Evolutionary conservation across 257 asterid species (phyloP).

Genomic region (Coffea canephora): DNA sequence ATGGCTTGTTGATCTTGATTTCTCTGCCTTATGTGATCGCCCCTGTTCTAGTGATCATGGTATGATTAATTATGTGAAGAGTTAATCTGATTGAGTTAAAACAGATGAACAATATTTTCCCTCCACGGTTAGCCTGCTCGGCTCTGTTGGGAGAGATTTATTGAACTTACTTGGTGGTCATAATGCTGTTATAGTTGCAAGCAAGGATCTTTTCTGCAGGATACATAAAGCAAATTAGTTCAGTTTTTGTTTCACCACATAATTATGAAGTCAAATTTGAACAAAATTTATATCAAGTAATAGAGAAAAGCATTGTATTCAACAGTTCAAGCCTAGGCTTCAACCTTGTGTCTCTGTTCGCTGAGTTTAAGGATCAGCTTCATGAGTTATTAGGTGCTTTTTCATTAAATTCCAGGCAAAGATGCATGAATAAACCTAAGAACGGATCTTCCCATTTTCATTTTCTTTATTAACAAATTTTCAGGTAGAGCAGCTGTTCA

Average conservation of each 20-base stretch:
- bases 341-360: background rate
- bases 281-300: background rate
- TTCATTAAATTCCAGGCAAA: background rate
- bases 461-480: background rate
- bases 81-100: background rate
- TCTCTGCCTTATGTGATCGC: background rate
- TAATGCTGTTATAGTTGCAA: background rate
- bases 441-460: background rate
- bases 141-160: background rate
- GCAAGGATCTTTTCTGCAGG: background rate
- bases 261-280: background rate
- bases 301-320: background rate
- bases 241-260: too few relatives aligned
- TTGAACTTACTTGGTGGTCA: background rate
- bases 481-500: constrained; percentile 72
- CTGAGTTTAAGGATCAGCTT: background rate
- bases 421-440: too few relatives aligned
- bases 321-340: background rate
- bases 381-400: background rate
- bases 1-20: background rate
- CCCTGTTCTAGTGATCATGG: background rate
- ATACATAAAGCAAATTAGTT: background rate
- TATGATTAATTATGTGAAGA: background rate
- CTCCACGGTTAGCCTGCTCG: background rate
- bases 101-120: too few relatives aligned